phyloP scores from a whole-genome alignment of 257 asterid species.

The Fraxinus quadrangulata region DNA sequence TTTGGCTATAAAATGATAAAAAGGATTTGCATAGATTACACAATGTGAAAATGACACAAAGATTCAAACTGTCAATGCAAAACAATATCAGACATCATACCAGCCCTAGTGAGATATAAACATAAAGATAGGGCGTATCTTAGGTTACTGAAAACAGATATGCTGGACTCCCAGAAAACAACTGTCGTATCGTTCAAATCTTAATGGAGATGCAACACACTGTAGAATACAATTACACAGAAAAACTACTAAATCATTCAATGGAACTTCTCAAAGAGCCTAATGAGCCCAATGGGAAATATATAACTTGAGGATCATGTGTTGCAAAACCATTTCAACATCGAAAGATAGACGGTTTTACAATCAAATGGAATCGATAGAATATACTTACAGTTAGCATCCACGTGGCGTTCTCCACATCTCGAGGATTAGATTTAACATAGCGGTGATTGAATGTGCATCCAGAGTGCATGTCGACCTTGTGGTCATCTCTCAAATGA shows the following conservation, averaged over 20 bases:
- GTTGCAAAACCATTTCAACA: not conserved
- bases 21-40: not conserved
- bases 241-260: not conserved
- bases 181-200: not conserved
- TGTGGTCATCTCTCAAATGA: slow-evolving; percentile 86
- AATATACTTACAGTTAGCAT: slow-evolving; percentile 78
- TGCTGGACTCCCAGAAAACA: not conserved
- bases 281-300: not conserved
- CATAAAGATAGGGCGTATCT: too few relatives aligned
- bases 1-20: not conserved
- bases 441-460: slow-evolving; percentile 93
- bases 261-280: not conserved
- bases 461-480: slow-evolving; percentile 92
- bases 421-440: slow-evolving; percentile 90
- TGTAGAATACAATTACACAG: not conserved
- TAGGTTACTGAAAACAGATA: not conserved
- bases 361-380: not conserved
- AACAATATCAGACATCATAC: not conserved
- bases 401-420: slow-evolving; percentile 96
- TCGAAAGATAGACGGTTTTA: not conserved
- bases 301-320: not conserved
- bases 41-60: not conserved
- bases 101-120: not conserved
- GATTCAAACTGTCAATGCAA: not conserved
- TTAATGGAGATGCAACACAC: not conserved